Evolutionary conservation across 371 early-diverging fungal genomes (phyloP), one percentile per base, ranked within the genome.

Genomic region (Cokeromyces recurvatus): DNA sequence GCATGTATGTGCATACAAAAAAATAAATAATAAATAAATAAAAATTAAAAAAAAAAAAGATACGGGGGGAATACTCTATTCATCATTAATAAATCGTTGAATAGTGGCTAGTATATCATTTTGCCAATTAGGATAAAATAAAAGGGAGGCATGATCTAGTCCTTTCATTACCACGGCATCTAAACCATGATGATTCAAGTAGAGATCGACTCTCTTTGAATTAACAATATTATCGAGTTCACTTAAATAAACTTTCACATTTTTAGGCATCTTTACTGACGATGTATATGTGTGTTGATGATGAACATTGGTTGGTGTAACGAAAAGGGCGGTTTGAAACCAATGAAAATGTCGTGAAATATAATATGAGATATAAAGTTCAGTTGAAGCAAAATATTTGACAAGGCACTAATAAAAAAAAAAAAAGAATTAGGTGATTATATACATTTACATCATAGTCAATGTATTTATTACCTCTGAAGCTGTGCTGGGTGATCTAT

Each of bases 311-410:
- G 40, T 46, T 6, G 70, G 65, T 3, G 64, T 47, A 12, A 64
- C 56, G 48, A 71, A 84, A 17, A 84, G 61, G 21, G 74, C 68
- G 23, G 74, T 69, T 46, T 83, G 71, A 56, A 66, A 74, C 86
- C 86, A 86, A 35, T 77, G 77, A 57, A 86, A 86, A 38, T 82
- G 79, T 1, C 84, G 76, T 35, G 73, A 68, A 38, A 87, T 82
- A 38, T 68, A 85, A 54, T 84, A 67, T 0, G 82, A 79, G 11
- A 81, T 84, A 42, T 80, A 80, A 2, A 87, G 64, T 49, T 87
- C 88, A 4, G 79, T 67, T 1, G 85, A 82, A 14, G 80, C 85
- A 53, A 84, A 80, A 54, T 79, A 79, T 36, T 81, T 75, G 38
- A 86, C 69, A 32, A 86, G 55, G 16, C 20, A 16, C 43, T 5